phyloP scores from a whole-genome alignment of 2,329 filamentous ascomycete species.

The Ophiostoma sp. region DNA sequence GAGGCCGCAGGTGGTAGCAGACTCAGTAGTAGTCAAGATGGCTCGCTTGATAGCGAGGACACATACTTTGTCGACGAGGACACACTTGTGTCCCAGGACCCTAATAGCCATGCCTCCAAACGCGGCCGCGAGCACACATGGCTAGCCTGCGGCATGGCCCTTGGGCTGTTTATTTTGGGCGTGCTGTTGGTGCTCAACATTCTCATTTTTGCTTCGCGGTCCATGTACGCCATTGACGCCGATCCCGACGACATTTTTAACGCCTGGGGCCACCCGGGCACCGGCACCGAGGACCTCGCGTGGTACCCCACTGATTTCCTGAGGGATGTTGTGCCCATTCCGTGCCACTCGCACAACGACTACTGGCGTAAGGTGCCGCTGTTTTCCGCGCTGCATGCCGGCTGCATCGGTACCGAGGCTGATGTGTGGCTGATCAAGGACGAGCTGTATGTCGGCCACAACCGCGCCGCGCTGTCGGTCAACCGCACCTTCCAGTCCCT shows the following conservation, averaged over 20 bases:
- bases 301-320: constrained; percentile 50
- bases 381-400: constrained; percentile 53
- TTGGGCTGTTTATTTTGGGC: constrained; percentile 33
- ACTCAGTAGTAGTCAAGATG: background rate
- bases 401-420: constrained; percentile 60
- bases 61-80: constrained; percentile 23
- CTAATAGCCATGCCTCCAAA: constrained; percentile 21
- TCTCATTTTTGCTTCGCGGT: constrained; percentile 23
- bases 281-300: constrained; percentile 36
- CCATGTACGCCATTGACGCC: constrained; percentile 19
- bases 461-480: constrained; percentile 46
- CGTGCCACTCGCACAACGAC: constrained; percentile 60
- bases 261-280: constrained; percentile 37
- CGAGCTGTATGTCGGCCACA: constrained; percentile 49
- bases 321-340: constrained; percentile 34
- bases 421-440: constrained; percentile 59
- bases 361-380: constrained; percentile 62
- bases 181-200: constrained; percentile 25
- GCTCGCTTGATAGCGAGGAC: constrained; percentile 7
- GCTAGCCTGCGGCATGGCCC: constrained; percentile 31
- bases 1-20: constrained; percentile 1
- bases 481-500: constrained; percentile 56
- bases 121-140: constrained; percentile 16
- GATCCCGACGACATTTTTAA: constrained; percentile 31
- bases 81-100: constrained; percentile 20